Evolutionary conservation across 2,329 filamentous ascomycete species (phyloP), one percentile per base, ranked within the genome.

Genomic region (Aspergillus versicolor): DNA sequence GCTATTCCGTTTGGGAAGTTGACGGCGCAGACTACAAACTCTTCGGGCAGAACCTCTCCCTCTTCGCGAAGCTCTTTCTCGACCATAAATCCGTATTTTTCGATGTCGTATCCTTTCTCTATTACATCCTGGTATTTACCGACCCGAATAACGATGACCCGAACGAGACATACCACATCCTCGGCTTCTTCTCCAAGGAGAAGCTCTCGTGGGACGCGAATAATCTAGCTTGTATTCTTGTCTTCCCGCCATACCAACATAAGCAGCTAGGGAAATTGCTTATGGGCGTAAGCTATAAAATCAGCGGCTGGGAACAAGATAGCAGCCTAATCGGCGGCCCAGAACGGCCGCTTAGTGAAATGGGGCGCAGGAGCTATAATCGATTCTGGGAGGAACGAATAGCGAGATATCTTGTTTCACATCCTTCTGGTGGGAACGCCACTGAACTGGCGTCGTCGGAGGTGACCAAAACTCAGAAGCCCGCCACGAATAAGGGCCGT

Each of bases 131-230:
- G 52, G 89, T 94, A 44, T 89, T 92, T 69, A 89, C 86, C 8
- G 79, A 84, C 65, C 81, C 81, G 0, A 48, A 47, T 21, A 47
- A 34, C 44, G 21, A 67, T 3, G 69, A 78, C 68, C 63, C 72
- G 27, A 32, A 49, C 47, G 57, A 71, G 48, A 64, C 69, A 57
- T 68, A 75, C 65, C 85, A 88, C 68, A 87, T 97, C 30, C 85
- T 93, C 1, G 94, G 94, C n/a, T 97, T 97, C 82, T 99, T 97
- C 79, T 95, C 90, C 62, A 97, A 99, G 72, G 94, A 99, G 75
- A 97, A 97, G 73, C 89, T 97, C 81, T 96, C 91, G 3, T 99
- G 94, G 93, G 94, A 99, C 69, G 92, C 93, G 68, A 97, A 99
- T 75, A 99, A 97, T 64, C 82, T 99, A 5, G 94, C 94, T 1